Evolutionary conservation across 2,329 filamentous ascomycete genomes (phyloP), one percentile per base, ranked within the genome.

Genomic region (Dothistroma pini): DNA sequence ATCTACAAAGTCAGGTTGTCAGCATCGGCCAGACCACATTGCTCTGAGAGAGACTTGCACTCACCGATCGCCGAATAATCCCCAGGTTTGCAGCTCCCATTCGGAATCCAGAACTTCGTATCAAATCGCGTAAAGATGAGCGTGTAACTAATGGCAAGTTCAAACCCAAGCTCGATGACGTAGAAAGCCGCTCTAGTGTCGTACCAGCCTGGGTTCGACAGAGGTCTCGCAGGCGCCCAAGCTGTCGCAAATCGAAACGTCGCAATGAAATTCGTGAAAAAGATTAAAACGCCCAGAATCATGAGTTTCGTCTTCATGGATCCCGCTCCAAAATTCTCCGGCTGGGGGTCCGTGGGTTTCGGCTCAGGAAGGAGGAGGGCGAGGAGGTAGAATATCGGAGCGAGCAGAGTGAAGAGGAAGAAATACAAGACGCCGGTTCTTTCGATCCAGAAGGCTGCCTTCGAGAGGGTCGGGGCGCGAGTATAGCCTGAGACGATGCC

Each of bases 321-420:
- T 21, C 60, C 60, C 6, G n/a, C 48, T 19, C 68, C 68, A 53
- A 69, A 69, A 41, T 41, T 41, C 51, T 54, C 58, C 5, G 34
- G 19, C 12, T 47, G 52, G 35, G 2, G 41, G 21, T 54, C 61
- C 14, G 12, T 34, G 44, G 35, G 59, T 35, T 49, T 44, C 19
- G 54, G 34, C 68, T 89, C 84, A 48, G 32, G 56, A 29, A 56
- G 41, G 34, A 59, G 32, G 68, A 89, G 85, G 66, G 80, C 82
- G 4, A 85, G 81, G 49, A 89, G 75, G 38, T 89, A 79, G 67
- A 86, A 80, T 38, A 80, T 80, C 63, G 90, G 74, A 64, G 89
- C 80, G 61, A 86, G 62, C 50, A 87, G 70, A n/a, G n/a, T n/a
- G n/a, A n/a, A n/a, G n/a, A n/a, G n/a, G 56, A 89, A 75, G 73